Conservation (phyloP, 176 grass and related monocot species). For the Raddia guianensis region DNA sequence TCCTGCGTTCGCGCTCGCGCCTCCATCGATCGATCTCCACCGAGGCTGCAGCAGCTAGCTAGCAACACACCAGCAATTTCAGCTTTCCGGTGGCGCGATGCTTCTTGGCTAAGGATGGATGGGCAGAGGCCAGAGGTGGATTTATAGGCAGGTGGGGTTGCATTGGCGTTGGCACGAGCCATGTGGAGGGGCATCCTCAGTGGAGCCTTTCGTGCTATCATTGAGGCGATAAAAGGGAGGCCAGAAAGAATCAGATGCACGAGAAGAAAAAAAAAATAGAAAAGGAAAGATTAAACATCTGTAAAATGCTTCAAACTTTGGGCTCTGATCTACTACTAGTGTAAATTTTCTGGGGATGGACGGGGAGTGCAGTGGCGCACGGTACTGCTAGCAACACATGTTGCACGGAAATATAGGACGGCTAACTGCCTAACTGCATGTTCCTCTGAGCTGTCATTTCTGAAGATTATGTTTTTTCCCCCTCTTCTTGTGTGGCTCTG, state of each 20-base stretch:
- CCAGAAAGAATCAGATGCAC: neutral
- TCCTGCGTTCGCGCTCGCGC: neutral
- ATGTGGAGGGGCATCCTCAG: conserved; percentile 15
- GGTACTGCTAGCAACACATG: neutral
- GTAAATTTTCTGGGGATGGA: neutral
- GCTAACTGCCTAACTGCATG: neutral
- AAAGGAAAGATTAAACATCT: neutral
- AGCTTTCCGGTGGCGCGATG: neutral
- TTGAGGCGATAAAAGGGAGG: conserved; percentile 24
- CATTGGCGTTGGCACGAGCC: neutral
- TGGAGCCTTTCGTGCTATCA: conserved; percentile 24
- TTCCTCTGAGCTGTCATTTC: conserved; percentile 5
- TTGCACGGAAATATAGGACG: neutral
- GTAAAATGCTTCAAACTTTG: neutral
- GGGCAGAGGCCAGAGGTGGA: neutral
- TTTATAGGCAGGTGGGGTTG: conserved; percentile 35
- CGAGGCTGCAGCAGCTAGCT: neutral
- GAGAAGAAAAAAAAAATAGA: neutral
- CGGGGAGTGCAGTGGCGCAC: neutral
- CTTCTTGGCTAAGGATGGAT: conserved; percentile 30
- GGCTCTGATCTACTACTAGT: neutral
- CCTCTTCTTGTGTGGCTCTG: conserved; percentile 1
- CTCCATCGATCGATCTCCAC: neutral
- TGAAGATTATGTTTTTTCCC: neutral
- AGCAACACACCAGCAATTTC: neutral